These are phyloP conservation scores for Elaeagnus macrophylla DNA, from an alignment of 306 rosid species.

Conservation along the genomic window DNA sequence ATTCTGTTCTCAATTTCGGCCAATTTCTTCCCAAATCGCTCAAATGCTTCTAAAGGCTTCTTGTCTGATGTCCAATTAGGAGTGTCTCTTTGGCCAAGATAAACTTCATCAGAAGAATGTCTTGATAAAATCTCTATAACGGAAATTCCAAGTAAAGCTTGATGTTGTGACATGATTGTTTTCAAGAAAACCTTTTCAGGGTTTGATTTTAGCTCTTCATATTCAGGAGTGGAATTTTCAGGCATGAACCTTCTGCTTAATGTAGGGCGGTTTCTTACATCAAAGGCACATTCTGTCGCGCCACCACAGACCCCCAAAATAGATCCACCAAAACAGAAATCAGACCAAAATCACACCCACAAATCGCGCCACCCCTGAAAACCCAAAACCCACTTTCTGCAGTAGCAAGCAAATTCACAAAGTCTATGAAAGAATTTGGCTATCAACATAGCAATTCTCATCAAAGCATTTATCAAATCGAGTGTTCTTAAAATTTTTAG, in stretches of 20 bases:
- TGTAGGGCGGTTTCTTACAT: no score
- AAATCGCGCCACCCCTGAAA: no score
- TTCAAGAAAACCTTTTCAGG: constrained; percentile 36
- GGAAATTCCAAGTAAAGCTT: constrained; percentile 39
- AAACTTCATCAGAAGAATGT: constrained; percentile 50
- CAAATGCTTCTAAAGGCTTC: constrained; percentile 39
- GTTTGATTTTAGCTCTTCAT: constrained; percentile 33
- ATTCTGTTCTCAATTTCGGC: constrained; percentile 44
- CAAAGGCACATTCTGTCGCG: no score
- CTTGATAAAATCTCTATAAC: constrained; percentile 53
- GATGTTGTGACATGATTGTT: constrained; percentile 49
- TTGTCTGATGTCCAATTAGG: constrained; percentile 58
- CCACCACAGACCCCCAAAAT: no score
- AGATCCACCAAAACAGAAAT: no score
- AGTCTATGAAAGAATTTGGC: no score
- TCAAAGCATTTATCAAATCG: no score
- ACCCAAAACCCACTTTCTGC: no score
- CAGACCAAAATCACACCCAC: no score
- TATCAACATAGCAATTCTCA: no score
- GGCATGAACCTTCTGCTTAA: constrained; percentile 50
- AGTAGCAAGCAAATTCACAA: no score
- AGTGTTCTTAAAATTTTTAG: no score
- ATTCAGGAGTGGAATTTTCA: constrained; percentile 39
- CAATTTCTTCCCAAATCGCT: constrained; percentile 37
- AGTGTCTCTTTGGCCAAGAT: constrained; percentile 43